Percentiles rank a stretch among this genome's conserved stretches.
Evolutionary conservation across 176 grass and related monocot genomes (phyloP).

Genomic region (Tuctoria greenei): DNA sequence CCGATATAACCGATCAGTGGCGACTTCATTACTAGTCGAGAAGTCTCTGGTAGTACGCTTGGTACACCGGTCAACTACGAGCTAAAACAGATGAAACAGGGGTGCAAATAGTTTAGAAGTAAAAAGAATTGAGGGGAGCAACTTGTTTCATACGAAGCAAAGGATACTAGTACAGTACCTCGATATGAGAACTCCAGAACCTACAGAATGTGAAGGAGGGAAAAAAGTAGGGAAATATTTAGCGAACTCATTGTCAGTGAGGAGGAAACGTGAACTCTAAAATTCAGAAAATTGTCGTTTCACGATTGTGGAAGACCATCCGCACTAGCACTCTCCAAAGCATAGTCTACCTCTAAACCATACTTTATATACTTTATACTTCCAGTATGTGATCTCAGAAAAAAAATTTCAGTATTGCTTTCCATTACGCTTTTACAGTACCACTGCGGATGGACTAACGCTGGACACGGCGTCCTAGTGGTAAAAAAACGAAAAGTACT

Average conservation of each 20-base stretch:
- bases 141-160: neutral
- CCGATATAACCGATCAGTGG: neutral
- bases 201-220: neutral
- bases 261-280: neutral
- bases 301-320: no score
- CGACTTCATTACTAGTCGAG: constrained; percentile 1
- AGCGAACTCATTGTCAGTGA: neutral
- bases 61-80: constrained; percentile 14
- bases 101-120: neutral
- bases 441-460: no score
- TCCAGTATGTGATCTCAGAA: no score
- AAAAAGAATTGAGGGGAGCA: neutral
- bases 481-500: no score
- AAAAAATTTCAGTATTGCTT: no score
- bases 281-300: neutral
- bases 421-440: no score
- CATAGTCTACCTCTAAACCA: no score
- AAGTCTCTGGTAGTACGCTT: constrained; percentile 29
- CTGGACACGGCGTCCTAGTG: neutral
- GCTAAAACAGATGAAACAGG: constrained; percentile 4
- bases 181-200: neutral
- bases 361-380: no score
- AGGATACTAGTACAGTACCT: neutral
- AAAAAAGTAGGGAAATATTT: neutral
- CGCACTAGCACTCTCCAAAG: no score